These are phyloP conservation scores for Colletotrichum sp. DNA, from an alignment of 2,329 filamentous ascomycete genomes.

Conservation along the genomic window DNA sequence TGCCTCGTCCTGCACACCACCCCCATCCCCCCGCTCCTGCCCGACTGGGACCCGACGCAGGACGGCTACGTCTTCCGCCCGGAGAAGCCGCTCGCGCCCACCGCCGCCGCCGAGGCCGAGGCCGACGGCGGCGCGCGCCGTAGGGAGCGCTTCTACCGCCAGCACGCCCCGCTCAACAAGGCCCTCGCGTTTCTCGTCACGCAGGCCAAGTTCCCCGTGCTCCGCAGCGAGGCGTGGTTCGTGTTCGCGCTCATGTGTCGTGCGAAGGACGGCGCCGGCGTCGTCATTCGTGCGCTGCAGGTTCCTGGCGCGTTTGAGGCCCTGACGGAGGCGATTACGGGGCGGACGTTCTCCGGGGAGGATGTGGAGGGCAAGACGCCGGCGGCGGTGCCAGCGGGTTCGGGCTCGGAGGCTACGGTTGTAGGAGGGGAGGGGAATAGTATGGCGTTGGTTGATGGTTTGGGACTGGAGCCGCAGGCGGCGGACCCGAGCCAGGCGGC, in stretches of 20 bases:
- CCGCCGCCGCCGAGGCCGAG: not conserved
- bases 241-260: slow-evolving; percentile 65
- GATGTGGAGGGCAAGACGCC: not conserved
- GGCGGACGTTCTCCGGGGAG: slow-evolving; percentile 34
- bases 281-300: slow-evolving; percentile 49
- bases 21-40: slow-evolving; percentile 31
- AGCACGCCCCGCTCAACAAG: slow-evolving; percentile 44
- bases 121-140: slow-evolving; percentile 23
- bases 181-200: slow-evolving; percentile 58
- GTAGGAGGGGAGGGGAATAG: not conserved
- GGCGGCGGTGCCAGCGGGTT: not conserved
- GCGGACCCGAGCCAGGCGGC: slow-evolving; percentile 47
- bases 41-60: slow-evolving; percentile 37
- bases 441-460: slow-evolving; percentile 32
- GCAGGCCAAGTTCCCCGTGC: slow-evolving; percentile 62
- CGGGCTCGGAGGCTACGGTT: not conserved
- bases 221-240: slow-evolving; percentile 68
- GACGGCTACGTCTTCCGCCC: slow-evolving; percentile 27
- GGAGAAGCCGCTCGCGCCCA: slow-evolving; percentile 3
- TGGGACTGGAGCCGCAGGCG: slow-evolving; percentile 53
- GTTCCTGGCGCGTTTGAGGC: slow-evolving; percentile 44
- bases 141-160: slow-evolving; percentile 47
- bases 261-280: slow-evolving; percentile 50
- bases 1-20: slow-evolving; percentile 60
- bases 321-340: slow-evolving; percentile 55